phyloP scores from a whole-genome alignment of 2,329 filamentous ascomycete genomes.

The Botrytis fragariae region DNA sequence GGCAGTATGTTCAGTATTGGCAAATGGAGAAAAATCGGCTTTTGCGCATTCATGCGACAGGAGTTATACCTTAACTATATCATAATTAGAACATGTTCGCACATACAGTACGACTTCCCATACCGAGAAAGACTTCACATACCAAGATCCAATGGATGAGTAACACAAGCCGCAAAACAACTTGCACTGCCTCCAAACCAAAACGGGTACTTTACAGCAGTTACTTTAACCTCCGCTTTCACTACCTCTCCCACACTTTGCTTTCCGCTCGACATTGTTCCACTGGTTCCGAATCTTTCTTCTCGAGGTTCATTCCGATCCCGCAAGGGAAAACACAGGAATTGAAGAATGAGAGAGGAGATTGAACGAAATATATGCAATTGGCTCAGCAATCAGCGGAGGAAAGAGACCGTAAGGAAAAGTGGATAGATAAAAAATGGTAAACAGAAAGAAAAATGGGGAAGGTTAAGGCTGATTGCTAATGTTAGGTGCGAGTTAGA shows the following conservation, averaged over 20 bases:
- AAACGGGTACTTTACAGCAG: conserved; percentile 62
- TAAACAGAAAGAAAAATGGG: conserved; percentile 18
- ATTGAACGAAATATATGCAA: background rate
- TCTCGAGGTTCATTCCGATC: conserved; percentile 23
- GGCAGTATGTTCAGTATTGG: conserved; percentile 10
- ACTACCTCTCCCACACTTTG: conserved; percentile 16
- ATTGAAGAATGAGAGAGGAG: background rate
- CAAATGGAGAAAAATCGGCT: background rate
- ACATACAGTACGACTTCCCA: background rate
- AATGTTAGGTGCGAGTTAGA: background rate
- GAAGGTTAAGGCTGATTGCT: conserved; percentile 15
- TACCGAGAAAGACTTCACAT: conserved; percentile 40
- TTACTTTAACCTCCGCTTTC: conserved; percentile 30
- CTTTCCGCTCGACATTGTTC: conserved; percentile 24
- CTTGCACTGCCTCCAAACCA: conserved; percentile 98
- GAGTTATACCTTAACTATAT: conserved; percentile 34
- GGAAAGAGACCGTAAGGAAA: background rate
- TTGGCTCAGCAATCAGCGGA: conserved; percentile 5
- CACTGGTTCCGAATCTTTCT: conserved; percentile 31
- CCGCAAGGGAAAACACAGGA: background rate
- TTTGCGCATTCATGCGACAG: conserved; percentile 9
- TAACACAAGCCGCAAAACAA: conserved; percentile 86
- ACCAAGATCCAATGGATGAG: conserved; percentile 91
- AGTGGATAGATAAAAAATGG: conserved; percentile 17
- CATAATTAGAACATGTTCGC: conserved; percentile 5